Percentiles rank a stretch among this genome's conserved stretches.
phyloP scores from a whole-genome alignment of 2,329 filamentous ascomycete genomes.

The Aschersonia sp. region DNA sequence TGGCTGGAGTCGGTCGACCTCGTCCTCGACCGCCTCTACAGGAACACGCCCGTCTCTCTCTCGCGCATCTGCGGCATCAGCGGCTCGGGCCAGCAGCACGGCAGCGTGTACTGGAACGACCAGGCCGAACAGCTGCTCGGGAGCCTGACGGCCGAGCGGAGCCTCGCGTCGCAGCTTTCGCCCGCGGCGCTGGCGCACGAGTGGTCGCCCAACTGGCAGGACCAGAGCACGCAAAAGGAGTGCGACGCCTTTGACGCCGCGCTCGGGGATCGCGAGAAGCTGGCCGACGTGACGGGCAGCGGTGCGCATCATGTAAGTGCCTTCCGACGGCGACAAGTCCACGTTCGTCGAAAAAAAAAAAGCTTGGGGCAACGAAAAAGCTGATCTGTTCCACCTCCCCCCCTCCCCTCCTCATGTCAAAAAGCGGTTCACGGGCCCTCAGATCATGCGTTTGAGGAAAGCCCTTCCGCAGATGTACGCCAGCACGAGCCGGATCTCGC shows the following conservation, averaged over 20 bases:
- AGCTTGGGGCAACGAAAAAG: not conserved
- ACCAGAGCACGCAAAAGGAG: constrained; percentile 83
- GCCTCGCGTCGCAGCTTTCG: constrained; percentile 57
- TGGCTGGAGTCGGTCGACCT: constrained; percentile 89
- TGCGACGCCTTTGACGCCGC: constrained; percentile 74
- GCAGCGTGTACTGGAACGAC: constrained; percentile 82
- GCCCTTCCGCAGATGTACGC: constrained; percentile 71
- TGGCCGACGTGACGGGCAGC: constrained; percentile 76
- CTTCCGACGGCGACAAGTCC: not conserved
- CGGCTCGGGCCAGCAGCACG: constrained; percentile 93
- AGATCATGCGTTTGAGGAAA: constrained; percentile 77
- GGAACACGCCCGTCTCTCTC: constrained; percentile 50
- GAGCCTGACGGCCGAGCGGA: constrained; percentile 41
- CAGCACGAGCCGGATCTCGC: constrained; percentile 70
- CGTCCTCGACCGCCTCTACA: constrained; percentile 58
- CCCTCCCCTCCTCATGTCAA: too few species aligned
- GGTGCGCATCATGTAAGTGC: constrained; percentile 80
- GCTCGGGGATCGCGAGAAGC: constrained; percentile 48
- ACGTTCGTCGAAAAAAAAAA: too few species aligned
- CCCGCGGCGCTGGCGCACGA: constrained; percentile 61
- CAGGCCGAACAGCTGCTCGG: constrained; percentile 51
- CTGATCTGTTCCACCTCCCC: not conserved
- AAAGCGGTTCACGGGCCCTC: constrained; percentile 89
- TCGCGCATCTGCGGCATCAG: constrained; percentile 65
- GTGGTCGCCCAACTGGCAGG: constrained; percentile 94